Percentiles rank a stretch among this genome's conserved stretches.
Evolutionary conservation across 2,329 filamentous ascomycete genomes (phyloP).

Genomic region (Fonsecaea monophora): DNA sequence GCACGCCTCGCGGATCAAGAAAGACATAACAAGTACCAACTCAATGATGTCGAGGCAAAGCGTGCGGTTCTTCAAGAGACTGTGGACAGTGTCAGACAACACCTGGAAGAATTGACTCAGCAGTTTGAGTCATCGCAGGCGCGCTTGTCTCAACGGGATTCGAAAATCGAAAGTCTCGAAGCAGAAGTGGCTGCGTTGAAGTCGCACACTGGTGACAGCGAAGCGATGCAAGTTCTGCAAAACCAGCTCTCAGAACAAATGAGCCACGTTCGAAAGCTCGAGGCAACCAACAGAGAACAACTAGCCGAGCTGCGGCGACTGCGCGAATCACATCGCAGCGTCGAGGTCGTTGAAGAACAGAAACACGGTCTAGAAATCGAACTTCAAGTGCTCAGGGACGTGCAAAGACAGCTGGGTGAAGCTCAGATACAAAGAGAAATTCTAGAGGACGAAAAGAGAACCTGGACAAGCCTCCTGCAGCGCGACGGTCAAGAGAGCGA

Average conservation of each 20-base stretch:
- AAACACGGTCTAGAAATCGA: conserved; percentile 82
- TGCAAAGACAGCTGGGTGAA: conserved; percentile 80
- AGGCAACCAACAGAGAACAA: conserved; percentile 81
- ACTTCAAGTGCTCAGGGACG: conserved; percentile 73
- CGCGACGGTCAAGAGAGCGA: conserved; percentile 69
- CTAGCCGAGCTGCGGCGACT: conserved; percentile 79
- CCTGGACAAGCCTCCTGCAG: conserved; percentile 87
- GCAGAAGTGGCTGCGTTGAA: conserved; percentile 83
- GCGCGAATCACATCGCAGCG: conserved; percentile 80
- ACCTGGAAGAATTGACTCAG: conserved; percentile 62
- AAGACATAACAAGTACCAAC: conserved; percentile 67
- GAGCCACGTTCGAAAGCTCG: conserved; percentile 83
- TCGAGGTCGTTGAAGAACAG: conserved; percentile 94
- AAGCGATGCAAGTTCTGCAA: conserved; percentile 84
- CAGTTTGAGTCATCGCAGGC: conserved; percentile 69
- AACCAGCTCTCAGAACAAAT: conserved; percentile 90
- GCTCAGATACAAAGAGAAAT: conserved; percentile 81
- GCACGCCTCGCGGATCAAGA: conserved; percentile 74
- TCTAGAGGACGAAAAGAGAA: conserved; percentile 83
- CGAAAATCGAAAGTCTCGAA: conserved; percentile 75
- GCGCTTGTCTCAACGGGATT: conserved; percentile 72
- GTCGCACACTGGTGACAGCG: conserved; percentile 83
- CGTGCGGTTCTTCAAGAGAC: conserved; percentile 64
- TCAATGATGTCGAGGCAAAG: conserved; percentile 67
- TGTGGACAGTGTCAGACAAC: conserved; percentile 57